These are phyloP conservation scores for Hymenotorrendiella dingleyae DNA, from an alignment of 2,329 filamentous ascomycete genomes.

Conservation along the genomic window DNA sequence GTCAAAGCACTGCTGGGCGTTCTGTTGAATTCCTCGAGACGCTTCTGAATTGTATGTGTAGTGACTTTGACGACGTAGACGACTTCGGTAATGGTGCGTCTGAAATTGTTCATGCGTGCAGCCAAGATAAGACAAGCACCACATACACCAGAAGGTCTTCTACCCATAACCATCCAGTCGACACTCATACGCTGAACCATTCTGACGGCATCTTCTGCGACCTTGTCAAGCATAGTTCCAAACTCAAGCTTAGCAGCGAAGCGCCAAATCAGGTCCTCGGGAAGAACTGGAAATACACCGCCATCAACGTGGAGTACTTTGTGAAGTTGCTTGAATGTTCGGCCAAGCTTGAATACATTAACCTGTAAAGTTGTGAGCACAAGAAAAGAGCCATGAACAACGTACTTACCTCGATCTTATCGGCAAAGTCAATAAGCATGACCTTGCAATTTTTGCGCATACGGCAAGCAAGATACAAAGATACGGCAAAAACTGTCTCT, in stretches of 20 bases:
- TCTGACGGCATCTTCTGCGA: slow-evolving; percentile 81
- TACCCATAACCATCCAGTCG: slow-evolving; percentile 95
- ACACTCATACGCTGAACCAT: slow-evolving; percentile 89
- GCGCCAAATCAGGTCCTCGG: slow-evolving; percentile 85
- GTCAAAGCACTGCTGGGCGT: slow-evolving; percentile 81
- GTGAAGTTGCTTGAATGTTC: slow-evolving; percentile 79
- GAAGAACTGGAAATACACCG: slow-evolving; percentile 63
- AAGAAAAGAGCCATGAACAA: background rate
- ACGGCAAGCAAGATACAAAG: slow-evolving; percentile 83
- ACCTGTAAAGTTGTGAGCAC: slow-evolving; percentile 43
- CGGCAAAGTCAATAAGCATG: slow-evolving; percentile 94
- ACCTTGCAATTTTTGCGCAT: slow-evolving; percentile 72
- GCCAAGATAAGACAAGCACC: slow-evolving; percentile 92
- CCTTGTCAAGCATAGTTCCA: slow-evolving; percentile 69
- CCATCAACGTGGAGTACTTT: slow-evolving; percentile 64
- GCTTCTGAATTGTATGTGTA: slow-evolving; percentile 85
- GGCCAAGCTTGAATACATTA: slow-evolving; percentile 88
- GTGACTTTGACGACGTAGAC: slow-evolving; percentile 98
- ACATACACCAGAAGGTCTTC: slow-evolving; percentile 87
- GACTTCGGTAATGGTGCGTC: slow-evolving; percentile 84
- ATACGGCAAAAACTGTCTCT: slow-evolving; percentile 81
- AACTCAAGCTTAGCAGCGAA: slow-evolving; percentile 93
- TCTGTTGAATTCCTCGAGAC: slow-evolving; percentile 83
- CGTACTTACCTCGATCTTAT: slow-evolving; percentile 53
- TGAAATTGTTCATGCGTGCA: slow-evolving; percentile 96